These are phyloP conservation scores for Pisolithus orientalis DNA, from an alignment of 768 basidiomycete genomes.

Conservation along the genomic window DNA sequence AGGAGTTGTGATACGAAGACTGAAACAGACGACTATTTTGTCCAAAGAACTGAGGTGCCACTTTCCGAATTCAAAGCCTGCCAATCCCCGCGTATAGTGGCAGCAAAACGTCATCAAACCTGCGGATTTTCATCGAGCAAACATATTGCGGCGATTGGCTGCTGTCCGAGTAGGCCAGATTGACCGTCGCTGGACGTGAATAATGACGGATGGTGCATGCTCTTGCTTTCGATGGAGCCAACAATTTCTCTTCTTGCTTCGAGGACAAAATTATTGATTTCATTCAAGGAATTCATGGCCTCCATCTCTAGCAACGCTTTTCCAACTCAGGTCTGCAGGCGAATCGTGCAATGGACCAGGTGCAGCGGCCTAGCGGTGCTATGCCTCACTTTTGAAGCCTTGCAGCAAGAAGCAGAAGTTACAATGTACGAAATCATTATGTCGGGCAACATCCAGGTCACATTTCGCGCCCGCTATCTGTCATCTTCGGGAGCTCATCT, in stretches of 20 bases:
- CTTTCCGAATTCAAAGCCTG: neutral
- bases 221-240: too few relatives aligned
- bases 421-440: constrained; percentile 38
- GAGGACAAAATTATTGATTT: neutral
- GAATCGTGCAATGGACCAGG: constrained; percentile 33
- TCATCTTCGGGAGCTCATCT: constrained; percentile 30
- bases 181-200: too few relatives aligned
- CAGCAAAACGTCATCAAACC: neutral
- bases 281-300: constrained; percentile 10
- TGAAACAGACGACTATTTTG: constrained; percentile 2
- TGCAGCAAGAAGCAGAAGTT: constrained; percentile 44
- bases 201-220: too few relatives aligned
- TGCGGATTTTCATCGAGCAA: neutral
- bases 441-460: constrained; percentile 31
- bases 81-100: neutral
- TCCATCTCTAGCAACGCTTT: constrained; percentile 15
- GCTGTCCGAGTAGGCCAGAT: too few relatives aligned
- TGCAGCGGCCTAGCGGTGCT: constrained; percentile 37
- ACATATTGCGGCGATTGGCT: too few relatives aligned
- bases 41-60: constrained; percentile 4
- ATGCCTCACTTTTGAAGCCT: constrained; percentile 38
- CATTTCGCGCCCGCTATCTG: constrained; percentile 33
- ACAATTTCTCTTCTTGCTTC: neutral
- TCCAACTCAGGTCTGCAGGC: constrained; percentile 37
- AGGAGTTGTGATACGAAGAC: constrained; percentile 5